Evolutionary conservation across 1,139 yeast genomes (phyloP).

Genomic region (Hyphopichia burtonii): DNA sequence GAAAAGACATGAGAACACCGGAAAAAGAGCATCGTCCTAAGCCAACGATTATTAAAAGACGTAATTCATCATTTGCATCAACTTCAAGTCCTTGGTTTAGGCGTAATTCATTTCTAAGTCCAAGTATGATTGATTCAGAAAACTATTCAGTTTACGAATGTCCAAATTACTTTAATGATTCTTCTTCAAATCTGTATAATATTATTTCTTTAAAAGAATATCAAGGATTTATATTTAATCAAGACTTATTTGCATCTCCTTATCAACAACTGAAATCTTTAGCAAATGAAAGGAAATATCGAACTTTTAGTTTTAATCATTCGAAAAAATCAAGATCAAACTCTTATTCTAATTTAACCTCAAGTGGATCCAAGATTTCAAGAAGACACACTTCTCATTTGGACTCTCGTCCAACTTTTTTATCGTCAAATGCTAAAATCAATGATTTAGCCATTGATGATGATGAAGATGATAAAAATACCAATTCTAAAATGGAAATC

Average conservation of each 20-base stretch:
- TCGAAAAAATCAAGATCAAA: conserved; percentile 6
- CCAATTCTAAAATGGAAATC: conserved; percentile 2
- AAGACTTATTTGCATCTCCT: conserved; percentile 67
- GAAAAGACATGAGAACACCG: neutral
- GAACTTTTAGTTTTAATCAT: conserved; percentile 22
- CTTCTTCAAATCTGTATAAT: conserved; percentile 31
- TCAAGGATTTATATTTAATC: conserved; percentile 76
- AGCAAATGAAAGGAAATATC: conserved; percentile 35
- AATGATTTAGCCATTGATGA: conserved; percentile 7
- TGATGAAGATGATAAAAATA: conserved; percentile 1
- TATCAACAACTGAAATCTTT: conserved; percentile 57
- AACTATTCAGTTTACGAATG: conserved; percentile 57
- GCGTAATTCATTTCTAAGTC: conserved; percentile 59
- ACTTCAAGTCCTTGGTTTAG: conserved; percentile 57
- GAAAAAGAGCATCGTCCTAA: conserved; percentile 11
- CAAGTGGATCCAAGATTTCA: conserved; percentile 2
- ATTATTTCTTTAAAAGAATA: conserved; percentile 56
- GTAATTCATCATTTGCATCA: conserved; percentile 47
- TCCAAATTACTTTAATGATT: conserved; percentile 29
- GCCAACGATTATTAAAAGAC: conserved; percentile 17
- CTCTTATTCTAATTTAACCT: neutral
- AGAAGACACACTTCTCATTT: conserved; percentile 39
- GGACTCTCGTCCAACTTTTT: conserved; percentile 24
- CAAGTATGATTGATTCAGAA: conserved; percentile 62
- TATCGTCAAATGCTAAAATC: conserved; percentile 3